Evolutionary conservation across 2,329 filamentous ascomycete species (phyloP), one percentile per base, ranked within the genome.

Genomic region (Rhynchosporium agropyri): DNA sequence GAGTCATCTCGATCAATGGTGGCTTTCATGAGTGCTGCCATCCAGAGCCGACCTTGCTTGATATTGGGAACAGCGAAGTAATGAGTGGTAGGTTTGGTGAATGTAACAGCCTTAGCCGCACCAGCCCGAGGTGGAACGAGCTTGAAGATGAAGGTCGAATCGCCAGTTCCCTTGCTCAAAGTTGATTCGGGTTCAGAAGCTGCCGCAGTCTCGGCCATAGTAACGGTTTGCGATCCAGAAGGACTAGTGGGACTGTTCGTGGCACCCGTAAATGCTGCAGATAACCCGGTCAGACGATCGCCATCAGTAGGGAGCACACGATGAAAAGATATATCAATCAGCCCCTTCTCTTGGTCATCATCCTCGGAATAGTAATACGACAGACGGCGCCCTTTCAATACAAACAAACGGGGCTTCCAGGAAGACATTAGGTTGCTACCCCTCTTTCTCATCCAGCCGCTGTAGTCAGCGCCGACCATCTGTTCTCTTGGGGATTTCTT

Each of bases 391-490:
- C 95, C 95, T 72, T 92, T 93, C 63, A 99, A 85, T 7, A 99
- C 89, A 73, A 99, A 99, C n/a, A 98, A 83, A 12, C 95, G 88
- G 12, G 93, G 90, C 74, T 98, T 99, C 95, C 95, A 99, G 1
- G 93, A 97, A 2, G 92, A 92, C 89, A 99, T 97, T 40, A 98
- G 81, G 72, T 94, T 95, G 1, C 92, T 94, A 64, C 92, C 97
- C 77, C 96, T 93, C 83, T 99, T 99, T 81, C 95, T 98, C 95
- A 99, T 99, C 95, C 95, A 99, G 1, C 95, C 95, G 72, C 89
- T 94, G 75, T 97, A 98, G 73, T 99, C 94, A 61, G 92, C 94
- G 65, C 86, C 87, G 65, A 87, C 80, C 77, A 97, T 95, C 65
- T 94, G 92, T 74, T 97, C 91, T 61, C 87, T 82, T 0, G 95